phyloP scores from a whole-genome alignment of 2,329 filamentous ascomycete species.

The Rutstroemia sp. region DNA sequence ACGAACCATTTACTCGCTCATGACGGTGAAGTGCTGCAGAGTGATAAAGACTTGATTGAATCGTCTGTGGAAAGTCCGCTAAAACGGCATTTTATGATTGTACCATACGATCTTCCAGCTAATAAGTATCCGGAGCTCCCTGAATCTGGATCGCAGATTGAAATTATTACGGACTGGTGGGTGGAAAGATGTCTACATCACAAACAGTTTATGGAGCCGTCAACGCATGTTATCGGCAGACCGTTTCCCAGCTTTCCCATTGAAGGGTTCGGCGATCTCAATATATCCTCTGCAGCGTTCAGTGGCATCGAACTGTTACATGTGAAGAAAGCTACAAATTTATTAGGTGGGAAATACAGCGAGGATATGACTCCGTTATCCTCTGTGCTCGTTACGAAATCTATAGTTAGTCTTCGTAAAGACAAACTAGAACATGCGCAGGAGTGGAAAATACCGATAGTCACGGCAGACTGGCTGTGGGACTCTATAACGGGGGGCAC shows the following conservation, averaged over 20 bases:
- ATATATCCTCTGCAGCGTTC: constrained; percentile 76
- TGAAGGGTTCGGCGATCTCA: constrained; percentile 59
- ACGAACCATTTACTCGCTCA: constrained; percentile 30
- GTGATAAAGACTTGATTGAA: constrained; percentile 15
- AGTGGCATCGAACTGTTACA: constrained; percentile 79
- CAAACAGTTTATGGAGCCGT: constrained; percentile 63
- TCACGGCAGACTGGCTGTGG: constrained; percentile 79
- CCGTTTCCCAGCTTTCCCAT: constrained; percentile 70
- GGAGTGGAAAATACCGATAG: constrained; percentile 72
- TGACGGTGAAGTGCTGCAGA: constrained; percentile 26
- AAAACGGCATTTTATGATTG: constrained; percentile 31
- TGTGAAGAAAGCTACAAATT: constrained; percentile 64
- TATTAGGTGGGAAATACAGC: constrained; percentile 75
- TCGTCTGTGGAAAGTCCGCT: constrained; percentile 1
- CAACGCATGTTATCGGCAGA: constrained; percentile 63
- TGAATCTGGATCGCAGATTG: constrained; percentile 32
- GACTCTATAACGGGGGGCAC: constrained; percentile 59
- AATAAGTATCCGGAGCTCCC: constrained; percentile 27
- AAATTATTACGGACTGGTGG: constrained; percentile 80
- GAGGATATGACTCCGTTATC: constrained; percentile 65
- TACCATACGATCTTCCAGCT: constrained; percentile 37
- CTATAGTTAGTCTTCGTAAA: constrained; percentile 43
- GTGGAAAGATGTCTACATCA: constrained; percentile 80
- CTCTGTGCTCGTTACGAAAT: constrained; percentile 63
- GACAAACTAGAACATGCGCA: constrained; percentile 76